Evolutionary conservation across 78 protist genomes (phyloP).

Genomic region (Isochrysis galbana): DNA sequence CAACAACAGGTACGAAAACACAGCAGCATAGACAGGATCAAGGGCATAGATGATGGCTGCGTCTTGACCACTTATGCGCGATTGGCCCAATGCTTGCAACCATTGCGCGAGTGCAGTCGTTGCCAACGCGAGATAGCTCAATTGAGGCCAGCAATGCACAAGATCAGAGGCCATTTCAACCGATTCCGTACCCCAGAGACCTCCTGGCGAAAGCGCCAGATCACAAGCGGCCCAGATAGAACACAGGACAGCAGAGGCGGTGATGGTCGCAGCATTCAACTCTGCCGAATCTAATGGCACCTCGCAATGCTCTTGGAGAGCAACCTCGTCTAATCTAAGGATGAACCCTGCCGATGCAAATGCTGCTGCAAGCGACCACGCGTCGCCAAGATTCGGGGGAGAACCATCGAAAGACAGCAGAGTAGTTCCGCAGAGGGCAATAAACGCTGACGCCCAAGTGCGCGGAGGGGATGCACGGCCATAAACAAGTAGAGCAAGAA

Average conservation of each 20-base stretch:
- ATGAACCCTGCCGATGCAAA: neutral
- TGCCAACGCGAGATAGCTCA: slow-evolving; percentile 15
- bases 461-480: neutral
- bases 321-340: neutral
- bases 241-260: neutral
- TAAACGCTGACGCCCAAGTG: neutral
- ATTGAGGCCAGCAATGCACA: neutral
- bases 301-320: neutral
- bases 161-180: neutral
- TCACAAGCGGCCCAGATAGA: neutral
- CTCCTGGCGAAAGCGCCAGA: neutral
- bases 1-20: slow-evolving; percentile 5
- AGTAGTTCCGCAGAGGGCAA: neutral
- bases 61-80: neutral
- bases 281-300: neutral
- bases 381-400: neutral
- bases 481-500: neutral
- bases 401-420: neutral
- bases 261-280: slow-evolving; percentile 3
- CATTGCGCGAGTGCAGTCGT: neutral
- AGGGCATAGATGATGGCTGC: slow-evolving; percentile 38
- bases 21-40: slow-evolving; percentile 30
- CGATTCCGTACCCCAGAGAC: neutral
- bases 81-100: slow-evolving; percentile 23
- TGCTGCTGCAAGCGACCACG: slow-evolving; percentile 7